phyloP scores from a whole-genome alignment of 352 stramenopile species.

The Phytophthora cactorum region DNA sequence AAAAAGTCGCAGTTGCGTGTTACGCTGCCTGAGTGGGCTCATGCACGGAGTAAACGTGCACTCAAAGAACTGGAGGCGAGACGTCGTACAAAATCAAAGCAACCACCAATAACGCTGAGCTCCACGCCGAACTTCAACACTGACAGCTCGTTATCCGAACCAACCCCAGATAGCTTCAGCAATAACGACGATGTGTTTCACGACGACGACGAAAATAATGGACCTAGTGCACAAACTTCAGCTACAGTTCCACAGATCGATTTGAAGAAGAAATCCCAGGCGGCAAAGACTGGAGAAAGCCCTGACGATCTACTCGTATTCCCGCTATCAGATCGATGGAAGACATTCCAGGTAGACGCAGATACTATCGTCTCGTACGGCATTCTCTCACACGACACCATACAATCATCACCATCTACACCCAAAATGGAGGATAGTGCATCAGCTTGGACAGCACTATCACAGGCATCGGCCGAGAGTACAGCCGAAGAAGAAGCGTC shows the following conservation, averaged over 20 bases:
- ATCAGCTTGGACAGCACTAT: constrained; percentile 9
- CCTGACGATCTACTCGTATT: constrained; percentile 41
- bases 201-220: constrained; percentile 18
- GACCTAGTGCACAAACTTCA: background rate
- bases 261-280: constrained; percentile 20
- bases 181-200: constrained; percentile 25
- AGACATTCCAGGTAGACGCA: constrained; percentile 49
- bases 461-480: constrained; percentile 11
- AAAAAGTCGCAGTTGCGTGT: constrained; percentile 32
- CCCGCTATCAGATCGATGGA: constrained; percentile 45
- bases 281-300: constrained; percentile 12
- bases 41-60: constrained; percentile 70
- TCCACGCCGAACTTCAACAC: constrained; percentile 30
- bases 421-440: background rate
- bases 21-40: constrained; percentile 63
- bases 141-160: constrained; percentile 16
- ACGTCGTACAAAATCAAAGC: constrained; percentile 13
- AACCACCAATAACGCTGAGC: constrained; percentile 30
- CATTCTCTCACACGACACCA: constrained; percentile 50
- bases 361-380: constrained; percentile 55
- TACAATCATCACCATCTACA: constrained; percentile 15
- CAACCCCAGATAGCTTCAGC: constrained; percentile 9
- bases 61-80: constrained; percentile 58
- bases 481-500: constrained; percentile 20
- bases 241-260: constrained; percentile 14